Evolutionary conservation across 2,329 filamentous ascomycete species (phyloP).

Genomic region (Catunica adiposa): DNA sequence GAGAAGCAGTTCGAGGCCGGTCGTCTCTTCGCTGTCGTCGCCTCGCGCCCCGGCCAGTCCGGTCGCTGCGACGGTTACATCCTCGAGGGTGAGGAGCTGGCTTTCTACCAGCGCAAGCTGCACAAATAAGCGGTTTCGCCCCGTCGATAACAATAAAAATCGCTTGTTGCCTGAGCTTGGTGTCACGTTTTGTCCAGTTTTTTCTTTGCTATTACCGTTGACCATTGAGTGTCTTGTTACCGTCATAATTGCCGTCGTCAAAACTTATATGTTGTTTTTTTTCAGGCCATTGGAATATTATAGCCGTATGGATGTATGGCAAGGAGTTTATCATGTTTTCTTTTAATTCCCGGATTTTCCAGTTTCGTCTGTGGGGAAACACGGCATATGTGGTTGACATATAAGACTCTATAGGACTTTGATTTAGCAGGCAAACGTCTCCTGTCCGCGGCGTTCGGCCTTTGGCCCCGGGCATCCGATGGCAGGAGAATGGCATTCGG

Average conservation of each 20-base stretch:
- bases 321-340: neutral
- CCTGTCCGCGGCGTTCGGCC: neutral
- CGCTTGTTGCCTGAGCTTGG: constrained; percentile 11
- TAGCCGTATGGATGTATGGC: neutral
- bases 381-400: neutral
- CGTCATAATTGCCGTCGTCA: neutral
- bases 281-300: constrained; percentile 1
- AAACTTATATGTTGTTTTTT: constrained; percentile 5
- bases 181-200: constrained; percentile 1
- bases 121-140: constrained; percentile 60
- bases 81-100: constrained; percentile 96
- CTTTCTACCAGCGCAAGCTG: constrained; percentile 99
- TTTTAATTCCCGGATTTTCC: neutral
- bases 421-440: neutral
- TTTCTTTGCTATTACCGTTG: neutral
- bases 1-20: constrained; percentile 99
- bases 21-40: constrained; percentile 86
- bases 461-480: neutral
- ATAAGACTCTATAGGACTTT: neutral
- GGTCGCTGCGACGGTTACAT: constrained; percentile 95
- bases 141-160: constrained; percentile 13
- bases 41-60: constrained; percentile 89
- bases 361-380: neutral
- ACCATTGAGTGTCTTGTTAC: neutral
- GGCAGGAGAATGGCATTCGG: neutral